A percentile compares a stretch with the other conserved stretches of the same genome.
phyloP scores from a whole-genome alignment of 202 grass and related monocot species.

The Saccharum hybrid region DNA sequence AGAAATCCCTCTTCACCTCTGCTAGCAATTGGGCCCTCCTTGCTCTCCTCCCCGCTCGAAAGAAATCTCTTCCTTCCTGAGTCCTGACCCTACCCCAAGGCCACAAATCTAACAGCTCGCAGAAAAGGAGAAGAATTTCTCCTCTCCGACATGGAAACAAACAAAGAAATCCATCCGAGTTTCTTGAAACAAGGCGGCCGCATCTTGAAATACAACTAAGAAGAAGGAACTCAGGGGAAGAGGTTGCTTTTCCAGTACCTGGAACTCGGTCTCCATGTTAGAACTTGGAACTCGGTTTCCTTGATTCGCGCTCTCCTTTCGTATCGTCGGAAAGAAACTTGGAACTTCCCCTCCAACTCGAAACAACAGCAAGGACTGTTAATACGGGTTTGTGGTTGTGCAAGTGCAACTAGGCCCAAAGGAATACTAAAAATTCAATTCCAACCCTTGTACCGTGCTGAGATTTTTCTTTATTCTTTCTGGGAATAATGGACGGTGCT shows the following conservation, averaged over 20 bases:
- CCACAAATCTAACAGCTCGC: neutral
- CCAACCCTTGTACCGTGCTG: neutral
- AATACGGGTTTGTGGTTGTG: neutral
- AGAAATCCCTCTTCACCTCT: neutral
- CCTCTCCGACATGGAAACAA: neutral
- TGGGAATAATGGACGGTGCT: no score
- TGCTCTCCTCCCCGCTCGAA: neutral
- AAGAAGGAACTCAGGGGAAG: neutral
- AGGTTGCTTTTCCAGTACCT: slow-evolving; percentile 27
- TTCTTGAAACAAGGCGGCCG: neutral
- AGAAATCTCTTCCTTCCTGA: neutral
- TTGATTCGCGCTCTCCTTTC: neutral
- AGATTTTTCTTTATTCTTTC: no score
- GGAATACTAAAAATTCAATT: neutral
- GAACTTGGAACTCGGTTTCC: neutral
- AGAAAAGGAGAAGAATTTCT: neutral
- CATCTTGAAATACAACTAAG: neutral
- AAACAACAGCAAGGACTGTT: neutral
- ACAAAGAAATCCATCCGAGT: neutral
- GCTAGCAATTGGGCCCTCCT: neutral
- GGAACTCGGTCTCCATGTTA: slow-evolving; percentile 50
- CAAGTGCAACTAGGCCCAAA: neutral
- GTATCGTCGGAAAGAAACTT: neutral
- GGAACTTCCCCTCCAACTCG: neutral
- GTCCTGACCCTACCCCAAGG: neutral